phyloP scores from a whole-genome alignment of 2,329 filamentous ascomycete species.

The Curvularia sp. region DNA sequence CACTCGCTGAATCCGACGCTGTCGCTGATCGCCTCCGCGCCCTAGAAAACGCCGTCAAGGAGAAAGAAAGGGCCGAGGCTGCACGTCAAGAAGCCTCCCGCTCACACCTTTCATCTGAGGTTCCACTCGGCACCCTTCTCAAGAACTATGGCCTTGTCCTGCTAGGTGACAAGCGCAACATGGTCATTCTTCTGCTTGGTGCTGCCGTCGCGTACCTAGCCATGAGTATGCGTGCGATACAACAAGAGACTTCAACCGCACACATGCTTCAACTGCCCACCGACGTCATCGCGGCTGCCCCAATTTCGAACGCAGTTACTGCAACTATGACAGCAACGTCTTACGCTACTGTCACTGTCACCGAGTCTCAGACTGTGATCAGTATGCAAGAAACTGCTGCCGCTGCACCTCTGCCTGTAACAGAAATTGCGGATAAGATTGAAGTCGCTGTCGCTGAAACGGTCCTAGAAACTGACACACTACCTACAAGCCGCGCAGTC shows the following conservation, averaged over 20 bases:
- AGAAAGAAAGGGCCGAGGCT: slow-evolving; percentile 23
- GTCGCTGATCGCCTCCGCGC: slow-evolving; percentile 42
- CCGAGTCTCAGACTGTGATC: slow-evolving; percentile 22
- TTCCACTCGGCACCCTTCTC: slow-evolving; percentile 61
- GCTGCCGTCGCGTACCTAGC: slow-evolving; percentile 54
- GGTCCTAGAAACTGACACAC: neutral
- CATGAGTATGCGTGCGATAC: slow-evolving; percentile 32
- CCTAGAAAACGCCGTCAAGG: slow-evolving; percentile 40
- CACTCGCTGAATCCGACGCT: slow-evolving; percentile 36
- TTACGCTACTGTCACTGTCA: slow-evolving; percentile 39
- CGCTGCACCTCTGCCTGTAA: neutral
- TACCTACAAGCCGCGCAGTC: slow-evolving; percentile 3
- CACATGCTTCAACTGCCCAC: slow-evolving; percentile 16
- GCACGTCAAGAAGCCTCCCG: slow-evolving; percentile 14
- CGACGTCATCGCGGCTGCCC: slow-evolving; percentile 4
- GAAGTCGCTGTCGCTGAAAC: neutral
- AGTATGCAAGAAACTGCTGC: slow-evolving; percentile 12
- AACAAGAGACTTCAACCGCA: slow-evolving; percentile 14
- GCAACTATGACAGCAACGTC: slow-evolving; percentile 38
- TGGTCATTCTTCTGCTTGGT: slow-evolving; percentile 58
- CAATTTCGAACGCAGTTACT: slow-evolving; percentile 26
- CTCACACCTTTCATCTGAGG: slow-evolving; percentile 44
- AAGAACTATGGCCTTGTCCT: slow-evolving; percentile 62
- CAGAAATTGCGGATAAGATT: neutral
- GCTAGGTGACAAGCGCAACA: slow-evolving; percentile 61